Conservation (phyloP, 1,284 basidiomycete genomes). For the Vanrija pseudolonga region DNA sequence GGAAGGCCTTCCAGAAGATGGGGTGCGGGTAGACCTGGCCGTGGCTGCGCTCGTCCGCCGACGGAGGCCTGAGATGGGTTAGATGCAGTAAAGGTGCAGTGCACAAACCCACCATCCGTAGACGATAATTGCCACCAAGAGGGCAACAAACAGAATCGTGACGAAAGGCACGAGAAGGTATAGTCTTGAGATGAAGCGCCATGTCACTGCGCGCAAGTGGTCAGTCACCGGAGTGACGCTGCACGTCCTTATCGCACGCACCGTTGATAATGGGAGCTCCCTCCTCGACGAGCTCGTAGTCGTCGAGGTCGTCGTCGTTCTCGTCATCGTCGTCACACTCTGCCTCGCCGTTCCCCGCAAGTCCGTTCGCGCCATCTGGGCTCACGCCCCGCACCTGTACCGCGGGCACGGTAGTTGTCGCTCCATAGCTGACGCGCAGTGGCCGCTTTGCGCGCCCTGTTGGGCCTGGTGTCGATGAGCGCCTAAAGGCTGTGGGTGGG, state of each 20-base stretch:
- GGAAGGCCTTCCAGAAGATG: constrained; percentile 40
- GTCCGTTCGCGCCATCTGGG: neutral
- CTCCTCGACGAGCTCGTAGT: neutral
- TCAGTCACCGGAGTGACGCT: neutral
- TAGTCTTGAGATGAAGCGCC: constrained; percentile 38
- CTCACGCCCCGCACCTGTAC: neutral
- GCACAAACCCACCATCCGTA: constrained; percentile 40
- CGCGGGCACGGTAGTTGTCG: constrained; percentile 2
- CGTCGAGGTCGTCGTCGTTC: constrained; percentile 1
- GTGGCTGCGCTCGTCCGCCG: constrained; percentile 30
- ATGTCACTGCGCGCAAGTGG: constrained; percentile 29
- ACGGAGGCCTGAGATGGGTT: constrained; percentile 41
- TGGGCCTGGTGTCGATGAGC: too few species aligned
- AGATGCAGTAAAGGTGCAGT: neutral
- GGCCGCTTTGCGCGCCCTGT: neutral
- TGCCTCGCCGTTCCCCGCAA: neutral
- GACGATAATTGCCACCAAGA: constrained; percentile 38
- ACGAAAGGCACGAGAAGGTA: constrained; percentile 44
- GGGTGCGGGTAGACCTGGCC: constrained; percentile 47
- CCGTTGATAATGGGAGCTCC: too few species aligned
- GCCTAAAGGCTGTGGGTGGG: too few species aligned
- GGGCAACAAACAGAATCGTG: constrained; percentile 32
- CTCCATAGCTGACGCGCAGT: constrained; percentile 8
- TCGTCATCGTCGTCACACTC: neutral
- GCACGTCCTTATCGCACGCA: too few species aligned